Evolutionary conservation across 139 green algal species (phyloP).

Genomic region (Chlorella vulgaris): DNA sequence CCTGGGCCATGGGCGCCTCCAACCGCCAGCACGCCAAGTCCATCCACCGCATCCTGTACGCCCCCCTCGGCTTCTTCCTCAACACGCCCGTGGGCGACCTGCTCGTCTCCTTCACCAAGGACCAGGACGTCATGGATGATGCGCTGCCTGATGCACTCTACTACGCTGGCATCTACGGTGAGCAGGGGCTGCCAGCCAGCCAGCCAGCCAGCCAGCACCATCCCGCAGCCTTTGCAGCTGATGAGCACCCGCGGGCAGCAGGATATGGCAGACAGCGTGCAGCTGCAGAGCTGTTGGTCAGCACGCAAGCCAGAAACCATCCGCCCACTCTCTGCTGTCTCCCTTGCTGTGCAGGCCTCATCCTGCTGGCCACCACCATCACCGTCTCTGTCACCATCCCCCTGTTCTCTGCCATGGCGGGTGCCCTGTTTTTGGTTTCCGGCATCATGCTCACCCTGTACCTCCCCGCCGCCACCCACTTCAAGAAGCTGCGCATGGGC

Average conservation of each 20-base stretch:
- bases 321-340: too few species aligned
- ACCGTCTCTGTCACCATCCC: conserved; percentile 66
- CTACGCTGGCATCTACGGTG: conserved; percentile 63
- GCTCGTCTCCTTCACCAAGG: conserved; percentile 67
- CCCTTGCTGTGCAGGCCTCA: too few species aligned
- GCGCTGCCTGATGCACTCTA: conserved; percentile 61
- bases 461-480: conserved; percentile 60
- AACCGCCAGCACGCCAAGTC: conserved; percentile 57
- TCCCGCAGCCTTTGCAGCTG: too few species aligned
- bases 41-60: conserved; percentile 59
- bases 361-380: conserved; percentile 65
- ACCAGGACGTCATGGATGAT: conserved; percentile 72
- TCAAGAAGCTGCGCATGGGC: conserved; percentile 60
- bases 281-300: too few species aligned
- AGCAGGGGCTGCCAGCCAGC: too few species aligned
- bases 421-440: conserved; percentile 52
- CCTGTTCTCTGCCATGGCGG: conserved; percentile 60
- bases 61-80: conserved; percentile 72
- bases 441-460: conserved; percentile 61
- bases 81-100: conserved; percentile 66
- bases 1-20: conserved; percentile 47
- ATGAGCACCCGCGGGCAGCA: too few species aligned
- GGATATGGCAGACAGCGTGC: too few species aligned
- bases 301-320: too few species aligned
- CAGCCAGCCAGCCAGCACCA: too few species aligned